Conservation (phyloP, 495 filamentous ascomycete species). For the Penicillium taxi region DNA sequence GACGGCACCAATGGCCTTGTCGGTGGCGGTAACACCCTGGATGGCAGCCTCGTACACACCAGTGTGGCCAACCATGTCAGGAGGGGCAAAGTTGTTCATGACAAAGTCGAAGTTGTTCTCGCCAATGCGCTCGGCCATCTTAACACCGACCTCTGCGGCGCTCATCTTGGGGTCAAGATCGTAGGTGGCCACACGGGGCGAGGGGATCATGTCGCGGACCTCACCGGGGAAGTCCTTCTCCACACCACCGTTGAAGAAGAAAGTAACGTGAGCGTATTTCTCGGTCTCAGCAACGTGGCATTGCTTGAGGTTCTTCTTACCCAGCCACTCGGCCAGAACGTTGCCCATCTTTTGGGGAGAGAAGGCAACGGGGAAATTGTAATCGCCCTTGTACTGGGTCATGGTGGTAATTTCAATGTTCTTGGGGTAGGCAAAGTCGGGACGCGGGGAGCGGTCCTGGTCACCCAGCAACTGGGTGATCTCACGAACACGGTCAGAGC, state of each 20-base stretch:
- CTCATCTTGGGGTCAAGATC: constrained; percentile 97
- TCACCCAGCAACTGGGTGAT: constrained; percentile 90
- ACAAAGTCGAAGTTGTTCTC: constrained; percentile 83
- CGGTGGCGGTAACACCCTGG: constrained; percentile 72
- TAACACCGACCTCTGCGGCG: constrained; percentile 75
- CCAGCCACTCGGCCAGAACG: constrained; percentile 90
- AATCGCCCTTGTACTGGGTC: constrained; percentile 97
- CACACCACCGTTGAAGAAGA: constrained; percentile 99
- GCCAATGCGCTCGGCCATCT: constrained; percentile 72
- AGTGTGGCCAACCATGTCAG: constrained; percentile 99
- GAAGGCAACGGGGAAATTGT: constrained; percentile 89
- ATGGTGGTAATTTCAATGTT: constrained; percentile 88
- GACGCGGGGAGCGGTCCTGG: constrained; percentile 78
- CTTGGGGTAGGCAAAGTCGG: constrained; percentile 93
- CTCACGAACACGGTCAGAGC: constrained; percentile 94
- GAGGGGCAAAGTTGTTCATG: constrained; percentile 99
- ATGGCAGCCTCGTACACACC: constrained; percentile 97
- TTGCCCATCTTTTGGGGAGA: constrained; percentile 92
- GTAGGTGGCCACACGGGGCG: constrained; percentile 84
- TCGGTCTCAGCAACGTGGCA: constrained; percentile 97
- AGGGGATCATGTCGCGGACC: constrained; percentile 67
- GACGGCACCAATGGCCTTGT: constrained; percentile 86
- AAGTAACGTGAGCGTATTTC: constrained; percentile 98
- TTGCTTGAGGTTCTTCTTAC: constrained; percentile 79
- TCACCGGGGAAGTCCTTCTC: constrained; percentile 94